Conservation (phyloP, 371 early-diverging fungal genomes). For the Mucor sp. region DNA sequence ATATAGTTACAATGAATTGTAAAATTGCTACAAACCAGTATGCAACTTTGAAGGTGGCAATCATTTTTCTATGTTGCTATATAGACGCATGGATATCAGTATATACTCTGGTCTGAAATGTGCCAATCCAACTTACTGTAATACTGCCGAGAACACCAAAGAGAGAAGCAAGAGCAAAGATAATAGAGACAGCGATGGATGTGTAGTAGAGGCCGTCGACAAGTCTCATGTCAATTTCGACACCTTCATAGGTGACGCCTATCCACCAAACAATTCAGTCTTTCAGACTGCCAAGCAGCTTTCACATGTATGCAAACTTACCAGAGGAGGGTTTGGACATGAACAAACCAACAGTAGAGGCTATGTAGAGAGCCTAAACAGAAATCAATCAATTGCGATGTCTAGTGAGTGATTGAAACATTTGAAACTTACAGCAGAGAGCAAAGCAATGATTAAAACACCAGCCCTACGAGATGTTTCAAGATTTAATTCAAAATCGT, state of each 20-base stretch:
- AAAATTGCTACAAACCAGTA: slow-evolving; percentile 27
- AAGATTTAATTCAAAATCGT: neutral
- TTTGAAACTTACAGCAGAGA: slow-evolving; percentile 22
- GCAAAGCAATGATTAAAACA: slow-evolving; percentile 30
- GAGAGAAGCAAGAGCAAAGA: slow-evolving; percentile 27
- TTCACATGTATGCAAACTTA: neutral
- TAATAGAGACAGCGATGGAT: slow-evolving; percentile 18
- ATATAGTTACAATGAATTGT: slow-evolving; percentile 15
- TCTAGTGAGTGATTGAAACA: neutral
- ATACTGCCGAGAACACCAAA: slow-evolving; percentile 34
- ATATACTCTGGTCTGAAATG: too few relatives aligned
- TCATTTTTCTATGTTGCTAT: slow-evolving; percentile 36
- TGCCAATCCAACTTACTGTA: slow-evolving; percentile 17
- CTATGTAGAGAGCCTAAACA: slow-evolving; percentile 20
- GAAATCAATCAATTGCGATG: neutral
- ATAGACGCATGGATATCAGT: neutral
- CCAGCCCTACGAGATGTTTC: slow-evolving; percentile 23
- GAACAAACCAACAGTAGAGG: slow-evolving; percentile 15
- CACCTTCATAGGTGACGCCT: neutral
- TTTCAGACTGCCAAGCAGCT: neutral
- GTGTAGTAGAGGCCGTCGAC: slow-evolving; percentile 19
- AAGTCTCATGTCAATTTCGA: neutral
- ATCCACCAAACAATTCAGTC: neutral
- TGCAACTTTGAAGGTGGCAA: slow-evolving; percentile 21
- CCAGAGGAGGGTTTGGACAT: slow-evolving; percentile 5